Conservation (phyloP, 306 rosid genomes). For the Macrotyloma uniflorum region DNA sequence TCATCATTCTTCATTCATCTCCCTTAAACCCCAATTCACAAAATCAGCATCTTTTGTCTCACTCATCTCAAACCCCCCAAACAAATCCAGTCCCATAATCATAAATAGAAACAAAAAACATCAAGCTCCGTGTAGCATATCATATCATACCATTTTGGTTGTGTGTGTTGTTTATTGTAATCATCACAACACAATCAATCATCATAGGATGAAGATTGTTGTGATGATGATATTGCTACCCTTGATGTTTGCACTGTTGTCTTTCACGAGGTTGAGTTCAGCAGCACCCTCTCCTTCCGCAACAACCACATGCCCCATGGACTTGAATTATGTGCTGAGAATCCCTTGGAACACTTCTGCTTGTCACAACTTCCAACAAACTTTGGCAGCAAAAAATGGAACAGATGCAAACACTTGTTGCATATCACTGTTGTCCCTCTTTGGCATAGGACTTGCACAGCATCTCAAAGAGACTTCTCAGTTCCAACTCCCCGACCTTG, state of each 20-base stretch:
- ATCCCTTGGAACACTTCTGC: slow-evolving; percentile 73
- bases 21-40: neutral
- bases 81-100: slow-evolving; percentile 17
- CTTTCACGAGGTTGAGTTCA: slow-evolving; percentile 7
- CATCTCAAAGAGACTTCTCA: slow-evolving; percentile 72
- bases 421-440: slow-evolving; percentile 59
- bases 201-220: slow-evolving; percentile 25
- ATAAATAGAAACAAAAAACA: slow-evolving; percentile 2
- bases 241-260: slow-evolving; percentile 32
- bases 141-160: neutral
- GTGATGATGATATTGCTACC: slow-evolving; percentile 10
- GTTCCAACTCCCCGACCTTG: slow-evolving; percentile 63
- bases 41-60: slow-evolving; percentile 8
- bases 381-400: slow-evolving; percentile 21
- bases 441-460: slow-evolving; percentile 61
- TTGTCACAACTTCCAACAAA: slow-evolving; percentile 45
- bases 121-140: neutral
- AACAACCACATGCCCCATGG: slow-evolving; percentile 64
- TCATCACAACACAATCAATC: neutral
- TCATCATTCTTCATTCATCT: neutral
- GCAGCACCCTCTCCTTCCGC: slow-evolving; percentile 40
- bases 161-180: neutral
- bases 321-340: slow-evolving; percentile 63
- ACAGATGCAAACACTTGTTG: slow-evolving; percentile 51
- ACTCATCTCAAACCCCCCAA: neutral